Base-by-base conservation (phyloP, 176 grass and related monocot genomes). In the Dactylis glomerata region DNA sequence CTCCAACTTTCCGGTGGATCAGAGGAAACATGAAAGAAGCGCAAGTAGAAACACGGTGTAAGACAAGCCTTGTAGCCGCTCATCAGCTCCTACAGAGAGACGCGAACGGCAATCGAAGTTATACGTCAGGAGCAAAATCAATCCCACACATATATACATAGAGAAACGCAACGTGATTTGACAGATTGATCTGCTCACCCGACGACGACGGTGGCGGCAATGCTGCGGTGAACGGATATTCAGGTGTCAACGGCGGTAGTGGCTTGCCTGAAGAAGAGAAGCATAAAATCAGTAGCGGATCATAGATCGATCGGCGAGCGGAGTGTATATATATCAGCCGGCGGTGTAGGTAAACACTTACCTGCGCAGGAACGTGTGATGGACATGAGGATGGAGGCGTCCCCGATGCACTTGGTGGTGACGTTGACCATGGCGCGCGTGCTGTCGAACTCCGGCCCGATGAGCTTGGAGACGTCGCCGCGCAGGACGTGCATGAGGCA, bases 401-500 rank as follows among this genome's bases (percentile, higher is more conserved):
- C 70, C 40, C 77, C 59, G 50, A 89, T 37, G 82, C 87, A 89
- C 5, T 1, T 1, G 28, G 11, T 10, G 70, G 77, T 89, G 82
- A 89, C 77, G 82, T 89, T 76, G 31, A 77, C 50, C 70, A 89
- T 61, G 82, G 87, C 87, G 50, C 82, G 87, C n/a, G 3, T 0
- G 82, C 2, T 24, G 70, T 89, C 87, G 77, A 69, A 89, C 0
- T 24, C 61, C 38, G 82, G 77, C n/a, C 87, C 87, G 61, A 89
- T 23, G 40, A 89, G 83, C 71, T 22, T 47, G 0, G 31, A 70
- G 70, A 50, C 77, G 78, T 89, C 1, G 70, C 83, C 71, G 71
- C 5, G 88, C 31, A 89, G 15, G 62, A 81, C 83, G 78, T 89
- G 83, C 88, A 89, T 85, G 3, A 89, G 82, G 62, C 87, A 89